Base-by-base conservation (phyloP, 257 asterid genomes). In the Fraxinus quadrangulata region DNA sequence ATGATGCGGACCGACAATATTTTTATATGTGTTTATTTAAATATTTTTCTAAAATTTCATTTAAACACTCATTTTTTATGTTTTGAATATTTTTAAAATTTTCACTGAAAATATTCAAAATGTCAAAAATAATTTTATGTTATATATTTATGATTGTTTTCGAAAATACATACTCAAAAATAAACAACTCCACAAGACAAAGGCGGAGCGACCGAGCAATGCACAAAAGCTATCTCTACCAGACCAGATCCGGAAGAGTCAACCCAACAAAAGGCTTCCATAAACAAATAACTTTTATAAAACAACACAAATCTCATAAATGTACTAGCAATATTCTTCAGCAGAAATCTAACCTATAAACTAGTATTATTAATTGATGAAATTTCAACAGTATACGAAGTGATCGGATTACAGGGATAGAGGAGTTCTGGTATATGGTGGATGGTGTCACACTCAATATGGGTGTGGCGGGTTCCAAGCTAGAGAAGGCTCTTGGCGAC, bases 391-490 rank as follows among this genome's bases (percentile, higher is more conserved):
- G 74, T 19, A 69, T 63, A 49, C 51, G 14, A 30, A 71, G 81
- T 56, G 77, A 73, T 73, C 30, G 66, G 61, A 66, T 71, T 40
- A 75, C 77, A 79, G 87, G 85, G 76, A 87, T 89, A 89, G 93
- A 85, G 83, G 93, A 87, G 80, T 85, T 87, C 79, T 89, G 91
- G 90, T 89, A 85, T 72, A 77, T 85, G 76, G 86, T 89, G 49
- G 91, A 89, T 81, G 93, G 90, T 85, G 82, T 83, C 83, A 66
- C 80, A 74, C 76, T 78, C 75, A 74, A 49, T 75, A 87, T 89
- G 96, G 93, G 96, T 78, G 92, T 88, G 73, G 83, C 90, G 75
- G 92, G 96, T 80, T 90, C 96, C 42, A 89, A 84, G 84, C 85
- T 90, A 40, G 96, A 90, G 82, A 90, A 90, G 79, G 93, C 96